Base-by-base conservation (phyloP, 768 basidiomycete species). In the Boletales sp. region DNA sequence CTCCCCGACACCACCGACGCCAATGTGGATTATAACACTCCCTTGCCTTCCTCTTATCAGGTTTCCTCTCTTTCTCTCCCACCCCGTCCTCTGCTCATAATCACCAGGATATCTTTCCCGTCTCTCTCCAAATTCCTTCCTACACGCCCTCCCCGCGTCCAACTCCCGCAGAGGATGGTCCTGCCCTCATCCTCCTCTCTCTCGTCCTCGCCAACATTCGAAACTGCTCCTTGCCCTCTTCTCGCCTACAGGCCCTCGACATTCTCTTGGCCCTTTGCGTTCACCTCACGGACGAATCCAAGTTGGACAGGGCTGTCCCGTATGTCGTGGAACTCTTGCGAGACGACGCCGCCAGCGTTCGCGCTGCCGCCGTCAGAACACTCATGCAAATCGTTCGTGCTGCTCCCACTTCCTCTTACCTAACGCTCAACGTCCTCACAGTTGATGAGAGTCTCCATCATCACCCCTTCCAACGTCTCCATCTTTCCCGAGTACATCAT, bases 401-500 rank as follows among this genome's bases (percentile, higher is more conserved):
- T 75, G 21, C 40, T 25, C 30, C 17, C 39, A 13, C 34, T 43
- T 18, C 17, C 8, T 37, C 17, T 40, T 7, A 17, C 46, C 21
- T n/a, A 4, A 28, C 50, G 41, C 51, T 53, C 8, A 55, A 72
- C 68, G 58, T n/a, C 71, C 73, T 64, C 28, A 11, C 19, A 80
- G 78, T 56, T 79, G 41, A 77, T 78, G 65, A 67, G 82, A n/a
- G 86, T 89, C 30, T 82, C 81, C 2, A 84, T 84, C 8, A 89
- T 91, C 46, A 79, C 81, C 4, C 78, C 78, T 7, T 77, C 77
- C 0, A 81, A 81, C 43, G 74, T 74, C 64, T 62, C 90, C 8
- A 89, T 97, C 21, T 88, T 98, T 61, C 90, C 94, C 0, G 94
- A 97, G 67, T 99, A 97, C 65, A 88, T 98, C 57, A 82, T 98